phyloP scores from a whole-genome alignment of 108 stramenopile genomes.

The Nitzschia palea region DNA sequence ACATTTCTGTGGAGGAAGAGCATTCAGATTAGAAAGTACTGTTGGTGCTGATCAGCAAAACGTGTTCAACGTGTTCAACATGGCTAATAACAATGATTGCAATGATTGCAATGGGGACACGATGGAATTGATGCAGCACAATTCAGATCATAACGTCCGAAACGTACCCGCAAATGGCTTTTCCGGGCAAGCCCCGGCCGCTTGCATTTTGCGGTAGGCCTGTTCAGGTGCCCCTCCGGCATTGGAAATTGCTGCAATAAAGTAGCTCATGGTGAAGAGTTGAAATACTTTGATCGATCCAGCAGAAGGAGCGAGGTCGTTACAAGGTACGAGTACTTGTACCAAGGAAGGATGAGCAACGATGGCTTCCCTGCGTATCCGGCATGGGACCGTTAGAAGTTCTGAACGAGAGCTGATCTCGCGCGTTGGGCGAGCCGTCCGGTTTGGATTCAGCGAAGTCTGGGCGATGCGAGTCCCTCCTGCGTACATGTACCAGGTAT shows the following conservation, averaged over 20 bases:
- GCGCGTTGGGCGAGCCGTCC: not conserved
- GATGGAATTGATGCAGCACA: too few species aligned
- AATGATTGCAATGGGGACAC: too few species aligned
- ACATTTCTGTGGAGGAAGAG: constrained; percentile 63
- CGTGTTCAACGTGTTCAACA: too few species aligned
- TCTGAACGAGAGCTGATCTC: not conserved
- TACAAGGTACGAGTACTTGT: not conserved
- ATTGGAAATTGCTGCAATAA: constrained; percentile 83
- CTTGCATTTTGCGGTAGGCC: constrained; percentile 87
- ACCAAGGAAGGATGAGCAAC: not conserved
- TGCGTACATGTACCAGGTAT: too few species aligned
- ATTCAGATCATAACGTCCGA: too few species aligned
- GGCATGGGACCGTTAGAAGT: not conserved
- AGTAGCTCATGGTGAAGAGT: constrained; percentile 62
- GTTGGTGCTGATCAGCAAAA: too few species aligned
- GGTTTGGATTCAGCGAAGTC: constrained; percentile 4
- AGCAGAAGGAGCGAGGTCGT: not conserved
- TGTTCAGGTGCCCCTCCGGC: constrained; percentile 82
- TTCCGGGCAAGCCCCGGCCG: constrained; percentile 85
- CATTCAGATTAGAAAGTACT: not conserved
- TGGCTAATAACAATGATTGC: too few species aligned
- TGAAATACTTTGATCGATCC: constrained; percentile 7
- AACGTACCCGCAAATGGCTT: constrained; percentile 71
- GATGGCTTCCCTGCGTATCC: not conserved
- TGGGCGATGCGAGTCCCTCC: too few species aligned